These are phyloP conservation scores for Colletotrichum liriopes DNA, from an alignment of 2,329 filamentous ascomycete genomes.

Conservation along the genomic window DNA sequence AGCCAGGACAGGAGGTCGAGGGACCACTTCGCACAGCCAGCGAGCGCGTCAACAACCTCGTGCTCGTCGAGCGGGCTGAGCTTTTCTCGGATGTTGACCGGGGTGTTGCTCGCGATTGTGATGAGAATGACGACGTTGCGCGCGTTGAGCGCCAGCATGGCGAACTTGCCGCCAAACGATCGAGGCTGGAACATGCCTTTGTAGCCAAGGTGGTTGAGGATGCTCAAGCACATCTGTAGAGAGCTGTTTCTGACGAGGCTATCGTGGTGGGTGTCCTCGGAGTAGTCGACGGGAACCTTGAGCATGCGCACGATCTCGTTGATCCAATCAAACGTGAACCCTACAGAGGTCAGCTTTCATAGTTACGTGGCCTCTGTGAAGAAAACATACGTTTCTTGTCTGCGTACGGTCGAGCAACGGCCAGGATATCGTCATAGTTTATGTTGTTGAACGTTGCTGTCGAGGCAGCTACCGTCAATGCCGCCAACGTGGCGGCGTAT, in stretches of 20 bases:
- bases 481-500: constrained; percentile 73
- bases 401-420: constrained; percentile 71
- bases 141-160: constrained; percentile 82
- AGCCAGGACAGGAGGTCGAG: constrained; percentile 79
- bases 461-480: constrained; percentile 69
- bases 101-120: constrained; percentile 73
- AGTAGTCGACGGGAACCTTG: constrained; percentile 85
- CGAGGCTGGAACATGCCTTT: constrained; percentile 74
- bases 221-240: constrained; percentile 83
- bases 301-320: constrained; percentile 78
- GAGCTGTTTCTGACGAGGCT: constrained; percentile 80
- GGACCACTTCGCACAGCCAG: constrained; percentile 85
- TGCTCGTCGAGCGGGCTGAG: constrained; percentile 75
- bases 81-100: constrained; percentile 68
- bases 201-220: constrained; percentile 85
- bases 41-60: constrained; percentile 80
- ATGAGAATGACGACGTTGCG: constrained; percentile 79
- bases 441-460: constrained; percentile 61
- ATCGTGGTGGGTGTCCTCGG: constrained; percentile 80
- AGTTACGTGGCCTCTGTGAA: neutral
- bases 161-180: constrained; percentile 79
- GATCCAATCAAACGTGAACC: constrained; percentile 75
- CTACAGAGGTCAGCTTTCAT: constrained; percentile 51
- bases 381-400: constrained; percentile 53
- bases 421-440: constrained; percentile 81